These are phyloP conservation scores for Pouteria glomerata DNA, from an alignment of 148 eudicot species.

Conservation along the genomic window DNA sequence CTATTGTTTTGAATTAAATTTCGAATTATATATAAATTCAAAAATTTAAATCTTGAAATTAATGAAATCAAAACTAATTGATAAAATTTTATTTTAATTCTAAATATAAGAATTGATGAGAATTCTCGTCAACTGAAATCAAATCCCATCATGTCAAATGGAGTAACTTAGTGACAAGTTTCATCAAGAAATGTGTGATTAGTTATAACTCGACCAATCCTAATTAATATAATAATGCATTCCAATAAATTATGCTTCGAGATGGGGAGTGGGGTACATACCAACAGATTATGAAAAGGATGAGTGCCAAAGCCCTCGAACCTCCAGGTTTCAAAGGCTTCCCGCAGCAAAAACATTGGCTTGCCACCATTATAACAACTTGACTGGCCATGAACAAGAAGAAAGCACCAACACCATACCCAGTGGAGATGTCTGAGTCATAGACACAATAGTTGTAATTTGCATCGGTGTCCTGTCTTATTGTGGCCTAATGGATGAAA, in stretches of 20 bases:
- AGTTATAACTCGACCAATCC: too few relatives aligned
- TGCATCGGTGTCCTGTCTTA: slow-evolving; percentile 29
- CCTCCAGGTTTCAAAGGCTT: slow-evolving; percentile 63
- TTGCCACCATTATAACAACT: slow-evolving; percentile 57
- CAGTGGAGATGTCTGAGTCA: slow-evolving; percentile 76
- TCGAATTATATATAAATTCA: too few relatives aligned
- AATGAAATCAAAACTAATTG: too few relatives aligned
- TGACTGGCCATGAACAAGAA: slow-evolving; percentile 70
- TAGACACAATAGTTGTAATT: slow-evolving; percentile 59
- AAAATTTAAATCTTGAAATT: too few relatives aligned
- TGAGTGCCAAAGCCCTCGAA: slow-evolving; percentile 71
- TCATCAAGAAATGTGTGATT: too few relatives aligned
- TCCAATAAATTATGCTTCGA: background rate
- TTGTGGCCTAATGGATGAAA: slow-evolving; percentile 40
- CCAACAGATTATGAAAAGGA: slow-evolving; percentile 87
- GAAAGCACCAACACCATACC: slow-evolving; percentile 84
- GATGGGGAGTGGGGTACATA: slow-evolving; percentile 13
- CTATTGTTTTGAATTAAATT: too few relatives aligned
- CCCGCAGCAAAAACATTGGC: slow-evolving; percentile 86
- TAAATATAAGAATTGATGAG: too few relatives aligned
- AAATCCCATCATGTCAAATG: too few relatives aligned
- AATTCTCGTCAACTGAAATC: too few relatives aligned
- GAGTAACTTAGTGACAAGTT: too few relatives aligned
- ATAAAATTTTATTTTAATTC: too few relatives aligned
- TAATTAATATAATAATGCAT: too few relatives aligned